These are phyloP conservation scores for Gaultheria prostrata DNA, from an alignment of 148 eudicot species.

Conservation along the genomic window DNA sequence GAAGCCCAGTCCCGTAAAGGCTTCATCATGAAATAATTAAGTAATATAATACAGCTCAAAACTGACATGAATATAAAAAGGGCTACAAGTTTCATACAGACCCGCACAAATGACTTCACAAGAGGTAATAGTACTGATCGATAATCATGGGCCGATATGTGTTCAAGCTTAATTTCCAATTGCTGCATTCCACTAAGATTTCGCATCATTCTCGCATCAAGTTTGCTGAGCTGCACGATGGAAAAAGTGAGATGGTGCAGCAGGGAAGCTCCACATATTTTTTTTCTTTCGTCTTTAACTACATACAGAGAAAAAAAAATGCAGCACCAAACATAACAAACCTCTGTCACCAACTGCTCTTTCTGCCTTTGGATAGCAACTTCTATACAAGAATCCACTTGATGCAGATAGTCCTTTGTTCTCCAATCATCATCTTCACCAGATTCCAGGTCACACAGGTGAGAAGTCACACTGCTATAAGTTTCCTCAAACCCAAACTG, in stretches of 20 bases:
- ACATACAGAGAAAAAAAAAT: neutral
- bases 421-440: conserved; percentile 77
- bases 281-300: neutral
- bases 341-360: conserved; percentile 71
- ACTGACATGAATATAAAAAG: neutral
- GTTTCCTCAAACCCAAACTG: conserved; percentile 72
- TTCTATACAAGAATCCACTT: conserved; percentile 68
- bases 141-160: conserved; percentile 63
- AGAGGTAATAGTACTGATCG: conserved; percentile 62
- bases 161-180: conserved; percentile 66
- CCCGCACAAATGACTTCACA: conserved; percentile 77
- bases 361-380: conserved; percentile 69
- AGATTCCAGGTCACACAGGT: conserved; percentile 66
- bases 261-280: neutral
- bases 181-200: conserved; percentile 65
- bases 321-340: conserved; percentile 32
- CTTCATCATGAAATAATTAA: neutral
- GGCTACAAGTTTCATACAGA: conserved; percentile 33
- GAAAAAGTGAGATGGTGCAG: conserved; percentile 34
- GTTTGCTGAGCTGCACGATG: conserved; percentile 76
- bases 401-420: conserved; percentile 61
- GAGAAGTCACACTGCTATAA: conserved; percentile 51
- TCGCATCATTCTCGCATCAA: conserved; percentile 77
- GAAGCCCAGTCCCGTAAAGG: neutral
- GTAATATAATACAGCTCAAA: neutral